phyloP scores from a whole-genome alignment of 1,284 basidiomycete species.

The Melampsora medusae region DNA sequence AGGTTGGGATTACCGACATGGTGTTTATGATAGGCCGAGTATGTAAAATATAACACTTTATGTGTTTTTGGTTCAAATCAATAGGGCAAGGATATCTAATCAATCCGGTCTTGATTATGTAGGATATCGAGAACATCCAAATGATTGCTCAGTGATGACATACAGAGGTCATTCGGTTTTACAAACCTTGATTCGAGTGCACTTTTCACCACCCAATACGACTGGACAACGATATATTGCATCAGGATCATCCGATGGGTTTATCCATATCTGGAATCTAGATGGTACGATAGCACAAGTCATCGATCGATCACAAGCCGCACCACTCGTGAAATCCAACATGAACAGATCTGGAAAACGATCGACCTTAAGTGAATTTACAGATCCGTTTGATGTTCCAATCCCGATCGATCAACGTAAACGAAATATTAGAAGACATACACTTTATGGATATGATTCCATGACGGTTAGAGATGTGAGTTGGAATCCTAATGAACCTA shows the following conservation, averaged over 20 bases:
- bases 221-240: slow-evolving; percentile 92
- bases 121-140: slow-evolving; percentile 60
- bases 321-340: slow-evolving; percentile 67
- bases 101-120: neutral
- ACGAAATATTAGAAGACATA: slow-evolving; percentile 40
- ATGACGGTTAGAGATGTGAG: slow-evolving; percentile 78
- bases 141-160: slow-evolving; percentile 92
- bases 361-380: slow-evolving; percentile 54
- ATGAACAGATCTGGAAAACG: slow-evolving; percentile 47
- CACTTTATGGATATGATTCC: slow-evolving; percentile 36
- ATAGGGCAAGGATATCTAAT: neutral
- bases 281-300: slow-evolving; percentile 81
- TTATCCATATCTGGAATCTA: slow-evolving; percentile 81
- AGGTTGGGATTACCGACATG: slow-evolving; percentile 76
- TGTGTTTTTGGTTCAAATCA: too few relatives aligned
- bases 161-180: slow-evolving; percentile 90
- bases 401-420: slow-evolving; percentile 27
- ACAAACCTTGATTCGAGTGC: slow-evolving; percentile 87
- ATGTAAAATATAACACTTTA: neutral
- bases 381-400: slow-evolving; percentile 49
- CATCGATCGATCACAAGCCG: slow-evolving; percentile 72
- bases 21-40: slow-evolving; percentile 46
- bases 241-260: slow-evolving; percentile 66
- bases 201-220: slow-evolving; percentile 86
- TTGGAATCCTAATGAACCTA: slow-evolving; percentile 85